Conservation (phyloP, 371 early-diverging fungal genomes). For the Mortierella sp. region DNA sequence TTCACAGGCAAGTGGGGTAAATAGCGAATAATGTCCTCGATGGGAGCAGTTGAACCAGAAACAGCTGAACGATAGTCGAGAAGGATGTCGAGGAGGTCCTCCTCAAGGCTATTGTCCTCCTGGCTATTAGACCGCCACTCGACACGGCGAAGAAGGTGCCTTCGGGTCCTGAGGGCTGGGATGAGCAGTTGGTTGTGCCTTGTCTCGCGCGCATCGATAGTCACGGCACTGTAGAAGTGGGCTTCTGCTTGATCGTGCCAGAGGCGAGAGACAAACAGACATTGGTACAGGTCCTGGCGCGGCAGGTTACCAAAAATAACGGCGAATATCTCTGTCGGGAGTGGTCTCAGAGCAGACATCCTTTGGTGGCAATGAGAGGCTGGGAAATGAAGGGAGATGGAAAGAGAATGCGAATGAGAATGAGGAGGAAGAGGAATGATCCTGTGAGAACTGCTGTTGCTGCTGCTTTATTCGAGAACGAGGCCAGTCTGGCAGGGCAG, state of each 20-base stretch:
- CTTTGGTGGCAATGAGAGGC: neutral
- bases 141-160: neutral
- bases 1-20: neutral
- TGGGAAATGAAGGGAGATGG: too few relatives aligned
- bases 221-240: neutral
- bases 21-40: neutral
- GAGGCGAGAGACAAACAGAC: neutral
- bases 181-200: neutral
- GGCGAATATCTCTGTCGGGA: neutral
- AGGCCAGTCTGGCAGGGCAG: too few relatives aligned
- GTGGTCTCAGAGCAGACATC: neutral
- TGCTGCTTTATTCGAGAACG: too few relatives aligned
- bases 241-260: neutral
- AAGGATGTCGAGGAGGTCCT: constrained; percentile 16
- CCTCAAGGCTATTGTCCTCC: neutral
- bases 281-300: neutral
- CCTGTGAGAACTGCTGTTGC: too few relatives aligned
- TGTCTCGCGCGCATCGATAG: neutral
- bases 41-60: neutral
- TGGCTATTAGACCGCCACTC: neutral
- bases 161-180: neutral
- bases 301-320: neutral
- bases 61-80: neutral
- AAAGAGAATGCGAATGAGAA: too few relatives aligned
- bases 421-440: too few relatives aligned